These are phyloP conservation scores for Bjerkandera adusta DNA, from an alignment of 1,284 basidiomycete species.

Conservation along the genomic window DNA sequence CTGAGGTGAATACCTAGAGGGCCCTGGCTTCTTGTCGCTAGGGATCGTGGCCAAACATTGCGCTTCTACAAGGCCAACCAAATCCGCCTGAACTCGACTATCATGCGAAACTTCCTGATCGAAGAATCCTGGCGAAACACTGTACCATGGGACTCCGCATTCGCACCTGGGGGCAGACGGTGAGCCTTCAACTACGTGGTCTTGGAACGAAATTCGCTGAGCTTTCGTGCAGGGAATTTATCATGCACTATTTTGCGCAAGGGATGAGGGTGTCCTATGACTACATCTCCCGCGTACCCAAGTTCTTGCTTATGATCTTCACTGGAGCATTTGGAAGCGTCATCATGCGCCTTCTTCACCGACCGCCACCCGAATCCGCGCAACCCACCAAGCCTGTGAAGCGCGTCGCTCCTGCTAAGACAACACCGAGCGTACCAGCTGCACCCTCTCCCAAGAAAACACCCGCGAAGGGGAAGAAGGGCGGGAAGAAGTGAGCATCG, in stretches of 20 bases:
- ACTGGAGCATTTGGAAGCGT: constrained; percentile 60
- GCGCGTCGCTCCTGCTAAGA: constrained; percentile 1
- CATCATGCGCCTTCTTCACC: constrained; percentile 55
- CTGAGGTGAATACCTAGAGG: constrained; percentile 42
- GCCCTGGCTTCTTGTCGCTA: constrained; percentile 63
- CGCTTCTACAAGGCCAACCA: constrained; percentile 70
- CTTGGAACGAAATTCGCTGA: constrained; percentile 4
- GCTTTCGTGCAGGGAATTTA: constrained; percentile 50
- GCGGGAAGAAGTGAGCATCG: constrained; percentile 24
- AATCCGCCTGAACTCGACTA: constrained; percentile 53
- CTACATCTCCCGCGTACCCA: constrained; percentile 45
- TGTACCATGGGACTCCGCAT: constrained; percentile 59
- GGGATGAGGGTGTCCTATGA: constrained; percentile 51
- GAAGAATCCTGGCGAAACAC: constrained; percentile 56
- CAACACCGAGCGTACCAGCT: constrained; percentile 10
- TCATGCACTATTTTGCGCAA: constrained; percentile 60
- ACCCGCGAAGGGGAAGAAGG: constrained; percentile 22
- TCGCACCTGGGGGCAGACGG: constrained; percentile 70
- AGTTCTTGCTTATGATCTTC: constrained; percentile 56
- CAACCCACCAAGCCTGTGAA: constrained; percentile 8
- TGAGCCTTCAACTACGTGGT: constrained; percentile 32
- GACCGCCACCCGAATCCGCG: constrained; percentile 17
- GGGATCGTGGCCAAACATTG: constrained; percentile 65
- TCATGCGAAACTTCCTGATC: constrained; percentile 61
- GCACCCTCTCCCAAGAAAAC: constrained; percentile 14